Evolutionary conservation across 495 filamentous ascomycete species (phyloP).

Genomic region (Podospora bellae-mahoneyi): DNA sequence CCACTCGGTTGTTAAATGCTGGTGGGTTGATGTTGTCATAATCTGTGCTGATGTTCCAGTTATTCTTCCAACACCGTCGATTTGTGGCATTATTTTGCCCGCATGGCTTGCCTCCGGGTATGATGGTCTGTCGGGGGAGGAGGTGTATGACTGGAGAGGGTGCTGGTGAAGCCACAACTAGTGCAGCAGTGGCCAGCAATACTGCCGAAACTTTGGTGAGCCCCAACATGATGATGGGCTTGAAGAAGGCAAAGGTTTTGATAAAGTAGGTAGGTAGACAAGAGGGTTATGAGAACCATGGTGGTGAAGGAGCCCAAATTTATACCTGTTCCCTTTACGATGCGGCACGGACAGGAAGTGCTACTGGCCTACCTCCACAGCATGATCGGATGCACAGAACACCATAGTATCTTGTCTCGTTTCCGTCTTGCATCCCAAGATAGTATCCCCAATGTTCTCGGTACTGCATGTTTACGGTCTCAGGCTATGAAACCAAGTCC

Average conservation of each 20-base stretch:
- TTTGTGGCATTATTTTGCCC: slow-evolving; percentile 35
- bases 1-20: slow-evolving; percentile 26
- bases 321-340: background rate
- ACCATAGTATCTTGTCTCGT: background rate
- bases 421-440: background rate
- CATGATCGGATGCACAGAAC: too few relatives aligned
- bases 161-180: background rate
- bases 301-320: background rate
- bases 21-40: slow-evolving; percentile 31
- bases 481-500: background rate
- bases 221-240: slow-evolving; percentile 2
- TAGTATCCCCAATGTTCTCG: background rate
- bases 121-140: slow-evolving; percentile 27
- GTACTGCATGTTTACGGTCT: background rate
- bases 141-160: slow-evolving; percentile 14
- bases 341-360: background rate
- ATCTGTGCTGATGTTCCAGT: slow-evolving; percentile 36
- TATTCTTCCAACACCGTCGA: slow-evolving; percentile 34
- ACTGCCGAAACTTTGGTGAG: background rate
- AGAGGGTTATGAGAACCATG: background rate
- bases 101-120: slow-evolving; percentile 28
- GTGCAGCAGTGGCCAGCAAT: background rate
- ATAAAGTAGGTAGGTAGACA: background rate
- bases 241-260: background rate
- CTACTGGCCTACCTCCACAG: background rate